Base-by-base conservation (phyloP, 75 land plant species). In the Chamaecyparis obtusa region DNA sequence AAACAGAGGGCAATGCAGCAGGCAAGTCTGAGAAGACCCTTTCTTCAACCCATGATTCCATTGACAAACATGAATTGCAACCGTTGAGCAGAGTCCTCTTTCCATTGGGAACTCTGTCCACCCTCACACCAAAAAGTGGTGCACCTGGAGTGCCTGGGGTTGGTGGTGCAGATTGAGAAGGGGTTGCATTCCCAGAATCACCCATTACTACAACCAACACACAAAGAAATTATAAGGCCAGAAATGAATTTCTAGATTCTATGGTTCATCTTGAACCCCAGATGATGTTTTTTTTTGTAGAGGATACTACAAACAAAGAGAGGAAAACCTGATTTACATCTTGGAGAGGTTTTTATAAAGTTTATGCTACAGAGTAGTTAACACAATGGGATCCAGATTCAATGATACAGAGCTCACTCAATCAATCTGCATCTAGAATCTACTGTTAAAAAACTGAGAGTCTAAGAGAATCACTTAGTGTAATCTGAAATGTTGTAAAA, bases 91-190 rank as follows among this genome's bases (percentile, higher is more conserved):
- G 86, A 67, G 88, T 89, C 87, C 88, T 86, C 11, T 92, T 86
- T 32, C 90, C 92, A 51, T 92, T 89, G 0, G 92, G 88, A 85
- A 85, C 86, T 69, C 90, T 90, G 85, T 91, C 92, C 56, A 88
- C 88, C 67, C 96, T 76, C 41, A 60, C 27, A 44, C 88, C 16
- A 49, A 91, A 88, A 80, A 91, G 89, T 84, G 92, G 93, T 43
- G 90, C 86, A 51, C 89, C 90, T 60, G 93, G 94, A 41, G 96
- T 92, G 39, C 92, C 95, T 7, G 95, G 94, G 24, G 95, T 91
- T 74, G 90, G 88, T 82, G 93, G 92, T 21, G 91, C 86, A 83
- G 92, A 87, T 33, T 67, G 83, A 27, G 60, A 54, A 14, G 79
- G 37, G 43, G 84, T 78, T 15, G 11, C 56, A 82, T 77, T 9